Base-by-base conservation (phyloP, 2,329 filamentous ascomycete genomes). In the Alternaria brassicicola region DNA sequence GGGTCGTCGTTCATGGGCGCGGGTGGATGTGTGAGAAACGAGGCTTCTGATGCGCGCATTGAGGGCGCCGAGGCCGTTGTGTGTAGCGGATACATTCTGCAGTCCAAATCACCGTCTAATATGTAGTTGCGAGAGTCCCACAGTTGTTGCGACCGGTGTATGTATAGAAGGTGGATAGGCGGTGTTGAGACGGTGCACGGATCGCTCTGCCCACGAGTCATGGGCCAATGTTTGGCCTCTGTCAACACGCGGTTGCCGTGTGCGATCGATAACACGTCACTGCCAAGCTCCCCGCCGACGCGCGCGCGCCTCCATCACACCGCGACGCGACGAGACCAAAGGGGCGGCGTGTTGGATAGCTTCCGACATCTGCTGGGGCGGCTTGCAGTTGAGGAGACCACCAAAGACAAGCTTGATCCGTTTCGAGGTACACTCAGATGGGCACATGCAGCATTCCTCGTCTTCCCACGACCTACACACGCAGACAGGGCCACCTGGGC, bases 11-110 rank as follows among this genome's bases (percentile, higher is more conserved):
- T 69, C 48, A 69, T 67, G 25, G 77, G 71, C 46, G 61, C 35
- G 31, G 72, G 71, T 62, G 61, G 63, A 43, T 70, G 63, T 70
- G 72, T 75, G 61, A 47, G 43, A 51, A 64, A 68, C 6, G 50
- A 43, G 12, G 78, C 73, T 48, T 78, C 74, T 8, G 75, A 67
- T 25, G 78, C 78, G 62, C 80, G 77, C 68, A 82, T 67, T 52
- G 79, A 81, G 47, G 79, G 78, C 55, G 79, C 73, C 52, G 79
- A 81, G 21, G 80, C 80, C 26, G 76, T 74, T 1, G 73, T 69
- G 65, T 73, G 68, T 43, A 74, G 53, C 39, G 69, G 59, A 55
- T 67, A 76, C 67, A 77, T 72, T 59, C 65, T 64, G 15, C 57
- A 53, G 56, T 74, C 70, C 66, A 76, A 62, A 41, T 62, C 57